These are phyloP conservation scores for Lactifluus piperatus DNA, from an alignment of 768 basidiomycete species.

Conservation along the genomic window DNA sequence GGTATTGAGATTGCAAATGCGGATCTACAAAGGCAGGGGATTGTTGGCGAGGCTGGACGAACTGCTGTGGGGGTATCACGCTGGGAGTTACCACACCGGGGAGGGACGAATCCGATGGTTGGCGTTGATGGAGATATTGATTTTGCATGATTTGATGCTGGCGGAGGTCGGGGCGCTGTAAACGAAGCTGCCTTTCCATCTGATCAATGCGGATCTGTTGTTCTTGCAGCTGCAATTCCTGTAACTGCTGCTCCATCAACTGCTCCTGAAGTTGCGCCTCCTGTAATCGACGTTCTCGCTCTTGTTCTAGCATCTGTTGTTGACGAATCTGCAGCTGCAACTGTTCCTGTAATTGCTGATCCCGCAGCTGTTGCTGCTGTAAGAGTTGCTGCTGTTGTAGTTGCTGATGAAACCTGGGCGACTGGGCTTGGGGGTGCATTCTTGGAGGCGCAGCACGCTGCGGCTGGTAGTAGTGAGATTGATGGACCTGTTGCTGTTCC, in stretches of 20 bases:
- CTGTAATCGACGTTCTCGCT: conserved; percentile 56
- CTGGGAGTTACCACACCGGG: too few species aligned
- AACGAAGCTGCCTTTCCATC: conserved; percentile 18
- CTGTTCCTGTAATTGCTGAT: conserved; percentile 30
- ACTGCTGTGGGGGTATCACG: conserved; percentile 38
- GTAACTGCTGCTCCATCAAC: conserved; percentile 29
- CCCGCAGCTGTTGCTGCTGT: conserved; percentile 60
- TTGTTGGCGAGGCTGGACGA: conserved; percentile 38
- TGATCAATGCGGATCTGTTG: conserved; percentile 18
- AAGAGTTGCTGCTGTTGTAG: conserved; percentile 59
- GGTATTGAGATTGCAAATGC: conserved; percentile 32
- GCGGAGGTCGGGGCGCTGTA: conserved; percentile 20
- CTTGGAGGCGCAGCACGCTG: conserved; percentile 62
- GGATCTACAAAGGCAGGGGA: conserved; percentile 23
- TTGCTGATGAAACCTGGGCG: conserved; percentile 73
- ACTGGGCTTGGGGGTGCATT: conserved; percentile 65
- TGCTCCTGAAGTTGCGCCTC: conserved; percentile 57
- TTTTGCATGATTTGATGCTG: conserved; percentile 22
- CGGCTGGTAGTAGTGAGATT: conserved; percentile 32
- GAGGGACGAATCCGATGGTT: conserved; percentile 36
- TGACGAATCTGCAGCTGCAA: conserved; percentile 20
- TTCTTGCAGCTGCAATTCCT: conserved; percentile 26
- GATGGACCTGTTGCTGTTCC: conserved; percentile 27
- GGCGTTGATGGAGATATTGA: conserved; percentile 33
- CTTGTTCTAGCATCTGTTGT: conserved; percentile 43